Evolutionary conservation across 1,139 yeast species (phyloP).

Genomic region (Magnusiomyces tetraspermus): DNA sequence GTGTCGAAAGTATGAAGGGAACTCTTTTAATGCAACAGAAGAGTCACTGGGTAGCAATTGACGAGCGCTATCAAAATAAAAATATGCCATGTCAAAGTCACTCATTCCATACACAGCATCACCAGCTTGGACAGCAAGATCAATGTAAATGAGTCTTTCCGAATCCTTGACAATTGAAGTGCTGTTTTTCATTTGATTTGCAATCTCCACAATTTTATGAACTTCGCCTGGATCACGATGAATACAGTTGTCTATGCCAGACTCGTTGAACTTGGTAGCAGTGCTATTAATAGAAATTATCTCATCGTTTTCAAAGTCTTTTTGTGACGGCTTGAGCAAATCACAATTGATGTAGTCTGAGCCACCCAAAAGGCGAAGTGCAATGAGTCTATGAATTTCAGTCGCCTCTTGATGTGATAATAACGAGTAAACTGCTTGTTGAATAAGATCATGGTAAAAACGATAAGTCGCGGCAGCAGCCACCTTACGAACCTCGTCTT

Average conservation of each 20-base stretch:
- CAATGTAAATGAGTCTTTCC: conserved; percentile 21
- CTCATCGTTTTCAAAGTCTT: neutral
- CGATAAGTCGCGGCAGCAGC: conserved; percentile 34
- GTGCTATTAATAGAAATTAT: neutral
- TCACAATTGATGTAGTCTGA: neutral
- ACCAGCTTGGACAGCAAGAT: conserved; percentile 25
- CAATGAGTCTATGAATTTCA: conserved; percentile 37
- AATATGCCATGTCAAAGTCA: conserved; percentile 27
- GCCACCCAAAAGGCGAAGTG: conserved; percentile 34
- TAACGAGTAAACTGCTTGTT: conserved; percentile 32
- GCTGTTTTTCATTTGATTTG: conserved; percentile 25
- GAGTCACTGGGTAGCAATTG: conserved; percentile 19
- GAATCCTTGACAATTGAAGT: conserved; percentile 24
- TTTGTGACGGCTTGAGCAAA: neutral
- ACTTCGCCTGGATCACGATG: conserved; percentile 16
- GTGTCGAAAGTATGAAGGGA: conserved; percentile 19
- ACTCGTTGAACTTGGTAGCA: neutral
- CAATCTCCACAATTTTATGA: conserved; percentile 25
- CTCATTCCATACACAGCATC: conserved; percentile 26
- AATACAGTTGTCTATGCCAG: neutral
- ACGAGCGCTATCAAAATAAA: conserved; percentile 24
- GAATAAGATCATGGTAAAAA: conserved; percentile 33
- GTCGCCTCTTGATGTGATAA: conserved; percentile 28
- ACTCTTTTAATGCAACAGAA: conserved; percentile 7
- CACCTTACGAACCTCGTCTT: conserved; percentile 34